Conservation (phyloP, 2,329 filamentous ascomycete genomes). For the Cladosporium austrohemisphaericum region DNA sequence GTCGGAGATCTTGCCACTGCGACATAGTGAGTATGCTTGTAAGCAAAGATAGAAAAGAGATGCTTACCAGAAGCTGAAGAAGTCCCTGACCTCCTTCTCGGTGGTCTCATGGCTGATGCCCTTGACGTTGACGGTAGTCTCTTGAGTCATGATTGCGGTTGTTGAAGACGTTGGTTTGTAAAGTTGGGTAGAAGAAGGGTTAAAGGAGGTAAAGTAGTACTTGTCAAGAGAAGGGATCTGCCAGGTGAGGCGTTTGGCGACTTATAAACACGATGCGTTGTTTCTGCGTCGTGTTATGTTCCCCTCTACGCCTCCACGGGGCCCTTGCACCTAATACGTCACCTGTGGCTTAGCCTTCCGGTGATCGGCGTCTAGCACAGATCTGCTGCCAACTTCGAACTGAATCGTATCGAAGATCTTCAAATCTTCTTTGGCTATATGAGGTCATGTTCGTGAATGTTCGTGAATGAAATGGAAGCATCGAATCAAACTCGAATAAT, state of each 20-base stretch:
- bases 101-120: conserved; percentile 79
- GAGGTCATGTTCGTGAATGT: no score
- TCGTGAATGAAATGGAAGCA: no score
- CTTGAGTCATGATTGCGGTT: conserved; percentile 39
- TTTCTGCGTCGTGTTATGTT: conserved; percentile 9
- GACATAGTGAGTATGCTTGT: conserved; percentile 2
- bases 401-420: no score
- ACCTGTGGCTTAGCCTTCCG: no score
- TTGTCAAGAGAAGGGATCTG: background rate
- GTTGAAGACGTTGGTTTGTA: background rate
- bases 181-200: background rate
- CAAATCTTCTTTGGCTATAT: no score
- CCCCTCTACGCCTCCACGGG: conserved; percentile 1
- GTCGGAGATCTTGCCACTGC: conserved; percentile 83
- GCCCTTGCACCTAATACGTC: conserved; percentile 8
- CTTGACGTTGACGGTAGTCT: conserved; percentile 75
- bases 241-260: background rate
- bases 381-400: no score
- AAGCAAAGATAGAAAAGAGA: background rate
- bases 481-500: no score
- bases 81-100: conserved; percentile 89
- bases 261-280: background rate
- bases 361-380: no score
- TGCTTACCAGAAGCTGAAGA: conserved; percentile 92
- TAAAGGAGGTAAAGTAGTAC: background rate